phyloP scores from a whole-genome alignment of 2,329 filamentous ascomycete genomes.

The Chalara sp. region DNA sequence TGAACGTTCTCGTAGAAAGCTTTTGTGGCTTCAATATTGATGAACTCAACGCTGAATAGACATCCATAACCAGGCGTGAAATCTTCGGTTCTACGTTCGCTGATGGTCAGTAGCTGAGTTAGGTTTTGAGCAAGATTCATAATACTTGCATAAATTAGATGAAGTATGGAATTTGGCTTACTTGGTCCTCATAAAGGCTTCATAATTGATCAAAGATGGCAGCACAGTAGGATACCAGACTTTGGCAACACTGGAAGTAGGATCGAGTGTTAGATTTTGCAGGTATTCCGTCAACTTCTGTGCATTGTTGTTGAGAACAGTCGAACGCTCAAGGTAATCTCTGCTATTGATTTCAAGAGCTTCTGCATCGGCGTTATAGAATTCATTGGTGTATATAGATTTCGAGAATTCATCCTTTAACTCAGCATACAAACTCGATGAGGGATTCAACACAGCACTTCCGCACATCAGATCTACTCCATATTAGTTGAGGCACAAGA shows the following conservation, averaged over 20 bases:
- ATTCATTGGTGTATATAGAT: slow-evolving; percentile 34
- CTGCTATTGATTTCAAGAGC: slow-evolving; percentile 38
- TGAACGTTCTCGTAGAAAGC: slow-evolving; percentile 44
- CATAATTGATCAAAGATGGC: slow-evolving; percentile 17
- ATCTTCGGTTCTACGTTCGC: slow-evolving; percentile 30
- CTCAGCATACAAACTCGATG: slow-evolving; percentile 32
- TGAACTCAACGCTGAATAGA: slow-evolving; percentile 45
- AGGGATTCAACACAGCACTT: slow-evolving; percentile 42
- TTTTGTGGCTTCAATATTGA: slow-evolving; percentile 30
- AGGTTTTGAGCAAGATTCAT: no score
- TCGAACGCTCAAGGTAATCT: slow-evolving; percentile 35
- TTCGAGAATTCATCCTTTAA: slow-evolving; percentile 28
- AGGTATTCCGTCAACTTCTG: slow-evolving; percentile 32
- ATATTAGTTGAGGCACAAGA: no score
- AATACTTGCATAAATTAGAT: background rate
- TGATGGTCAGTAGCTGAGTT: no score
- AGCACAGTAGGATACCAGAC: slow-evolving; percentile 38
- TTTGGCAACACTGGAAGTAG: slow-evolving; percentile 26
- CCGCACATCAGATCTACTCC: slow-evolving; percentile 43
- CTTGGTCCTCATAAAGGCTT: slow-evolving; percentile 17
- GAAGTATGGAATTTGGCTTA: background rate
- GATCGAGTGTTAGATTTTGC: slow-evolving; percentile 18
- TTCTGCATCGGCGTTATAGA: slow-evolving; percentile 40
- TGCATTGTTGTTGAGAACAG: slow-evolving; percentile 37
- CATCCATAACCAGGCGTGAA: slow-evolving; percentile 49